A percentile compares a stretch with the other conserved stretches of the same genome.
These are phyloP conservation scores for Colletotrichum scovillei DNA, from an alignment of 2,329 filamentous ascomycete genomes.

Conservation along the genomic window DNA sequence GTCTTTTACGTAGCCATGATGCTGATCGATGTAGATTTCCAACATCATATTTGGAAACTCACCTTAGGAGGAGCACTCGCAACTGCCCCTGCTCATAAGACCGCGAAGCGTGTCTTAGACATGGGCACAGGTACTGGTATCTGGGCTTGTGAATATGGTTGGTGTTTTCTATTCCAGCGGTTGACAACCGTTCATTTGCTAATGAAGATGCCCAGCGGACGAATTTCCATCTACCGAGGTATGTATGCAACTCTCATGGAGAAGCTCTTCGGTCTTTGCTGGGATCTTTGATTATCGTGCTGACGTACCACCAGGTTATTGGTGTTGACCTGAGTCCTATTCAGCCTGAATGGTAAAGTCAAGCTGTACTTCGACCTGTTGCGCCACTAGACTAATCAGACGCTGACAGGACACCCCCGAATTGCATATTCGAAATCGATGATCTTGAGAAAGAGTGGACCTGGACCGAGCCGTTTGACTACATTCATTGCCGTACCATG, in stretches of 20 bases:
- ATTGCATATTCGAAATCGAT: constrained; percentile 59
- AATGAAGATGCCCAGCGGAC: constrained; percentile 37
- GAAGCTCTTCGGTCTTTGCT: background rate
- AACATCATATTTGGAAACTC: constrained; percentile 47
- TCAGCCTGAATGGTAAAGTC: constrained; percentile 9
- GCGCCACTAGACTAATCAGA: too few relatives aligned
- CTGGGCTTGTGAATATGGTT: constrained; percentile 56
- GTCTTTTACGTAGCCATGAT: too few relatives aligned
- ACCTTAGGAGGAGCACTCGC: constrained; percentile 45
- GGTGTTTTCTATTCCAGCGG: background rate
- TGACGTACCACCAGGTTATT: background rate
- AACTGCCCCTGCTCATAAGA: constrained; percentile 40
- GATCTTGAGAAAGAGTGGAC: constrained; percentile 54
- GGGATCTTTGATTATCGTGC: background rate
- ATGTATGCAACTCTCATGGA: background rate
- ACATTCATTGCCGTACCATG: constrained; percentile 50
- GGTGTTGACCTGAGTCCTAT: constrained; percentile 22
- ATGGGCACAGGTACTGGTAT: constrained; percentile 59
- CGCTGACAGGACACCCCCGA: constrained; percentile 54
- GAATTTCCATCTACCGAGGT: constrained; percentile 44
- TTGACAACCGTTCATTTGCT: background rate
- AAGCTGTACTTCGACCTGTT: background rate
- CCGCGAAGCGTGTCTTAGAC: constrained; percentile 50
- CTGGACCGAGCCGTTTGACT: constrained; percentile 51
- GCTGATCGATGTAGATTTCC: constrained; percentile 40